These are phyloP conservation scores for Daucus carota DNA, from an alignment of 129 eudicot species.

Conservation along the genomic window DNA sequence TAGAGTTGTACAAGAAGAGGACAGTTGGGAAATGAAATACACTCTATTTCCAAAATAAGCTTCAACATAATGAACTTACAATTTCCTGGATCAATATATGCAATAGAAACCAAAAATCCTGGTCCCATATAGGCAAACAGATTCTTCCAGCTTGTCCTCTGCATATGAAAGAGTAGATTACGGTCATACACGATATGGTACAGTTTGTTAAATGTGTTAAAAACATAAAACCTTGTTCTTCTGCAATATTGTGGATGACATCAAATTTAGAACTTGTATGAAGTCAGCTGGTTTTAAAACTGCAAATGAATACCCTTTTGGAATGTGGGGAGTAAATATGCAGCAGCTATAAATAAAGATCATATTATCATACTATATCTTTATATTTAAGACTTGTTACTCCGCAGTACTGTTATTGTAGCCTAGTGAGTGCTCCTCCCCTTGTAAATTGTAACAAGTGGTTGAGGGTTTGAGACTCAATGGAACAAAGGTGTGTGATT, in stretches of 20 bases:
- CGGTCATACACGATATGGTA: background rate
- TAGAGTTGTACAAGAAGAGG: constrained; percentile 14
- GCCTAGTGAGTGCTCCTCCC: too few relatives aligned
- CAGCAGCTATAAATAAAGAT: background rate
- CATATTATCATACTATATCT: background rate
- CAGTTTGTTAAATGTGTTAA: background rate
- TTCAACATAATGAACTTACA: constrained; percentile 39
- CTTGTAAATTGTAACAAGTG: too few relatives aligned
- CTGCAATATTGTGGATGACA: background rate
- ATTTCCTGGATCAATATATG: constrained; percentile 97
- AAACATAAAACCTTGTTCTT: background rate
- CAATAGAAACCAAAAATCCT: constrained; percentile 95
- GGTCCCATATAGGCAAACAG: constrained; percentile 89
- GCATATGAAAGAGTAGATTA: constrained; percentile 24
- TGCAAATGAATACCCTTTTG: background rate
- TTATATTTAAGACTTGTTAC: background rate
- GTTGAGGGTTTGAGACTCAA: background rate
- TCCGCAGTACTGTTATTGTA: background rate
- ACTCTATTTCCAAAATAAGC: background rate
- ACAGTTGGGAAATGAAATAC: constrained; percentile 14
- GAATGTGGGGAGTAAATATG: background rate
- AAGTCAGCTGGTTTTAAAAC: background rate
- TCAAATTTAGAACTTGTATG: background rate
- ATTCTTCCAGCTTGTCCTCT: constrained; percentile 94
- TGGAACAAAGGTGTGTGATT: background rate